Evolutionary conservation across 768 basidiomycete genomes (phyloP).

Genomic region (Xerocomellus chrysenteron): DNA sequence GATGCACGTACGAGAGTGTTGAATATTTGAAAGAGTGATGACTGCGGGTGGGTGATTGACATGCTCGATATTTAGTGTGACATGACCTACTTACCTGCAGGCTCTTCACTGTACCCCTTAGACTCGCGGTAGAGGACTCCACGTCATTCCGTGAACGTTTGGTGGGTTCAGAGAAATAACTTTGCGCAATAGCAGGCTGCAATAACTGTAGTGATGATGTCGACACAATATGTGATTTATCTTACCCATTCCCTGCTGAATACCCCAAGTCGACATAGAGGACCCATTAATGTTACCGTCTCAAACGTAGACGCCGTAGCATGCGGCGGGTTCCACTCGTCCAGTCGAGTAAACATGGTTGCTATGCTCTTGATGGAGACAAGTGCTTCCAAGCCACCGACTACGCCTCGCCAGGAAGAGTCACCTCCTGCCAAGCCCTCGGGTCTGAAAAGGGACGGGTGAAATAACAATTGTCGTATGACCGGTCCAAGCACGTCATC

Average conservation of each 20-base stretch:
- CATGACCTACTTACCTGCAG: constrained; percentile 57
- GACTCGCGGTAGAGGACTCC: constrained; percentile 78
- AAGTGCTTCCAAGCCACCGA: constrained; percentile 78
- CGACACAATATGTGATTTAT: background rate
- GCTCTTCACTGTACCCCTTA: constrained; percentile 82
- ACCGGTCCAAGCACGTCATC: constrained; percentile 78
- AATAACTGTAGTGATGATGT: constrained; percentile 1
- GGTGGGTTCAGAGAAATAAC: constrained; percentile 87
- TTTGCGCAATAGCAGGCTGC: constrained; percentile 71
- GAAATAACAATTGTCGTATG: constrained; percentile 58
- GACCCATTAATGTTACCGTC: constrained; percentile 71
- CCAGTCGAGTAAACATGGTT: constrained; percentile 70
- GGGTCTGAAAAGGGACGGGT: constrained; percentile 58
- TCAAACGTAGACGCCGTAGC: constrained; percentile 66
- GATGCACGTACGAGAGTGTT: constrained; percentile 86
- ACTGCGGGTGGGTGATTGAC: constrained; percentile 27
- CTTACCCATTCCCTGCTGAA: constrained; percentile 89
- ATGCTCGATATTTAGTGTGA: background rate
- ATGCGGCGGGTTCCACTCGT: constrained; percentile 66
- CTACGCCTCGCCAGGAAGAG: constrained; percentile 81
- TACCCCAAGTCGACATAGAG: constrained; percentile 77
- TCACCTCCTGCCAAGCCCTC: constrained; percentile 75
- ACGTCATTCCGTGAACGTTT: constrained; percentile 71
- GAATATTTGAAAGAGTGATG: constrained; percentile 82
- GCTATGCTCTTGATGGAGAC: constrained; percentile 84